Evolutionary conservation across 768 basidiomycete genomes (phyloP), one percentile per base, ranked within the genome.

Genomic region (Tylopilus sp.): DNA sequence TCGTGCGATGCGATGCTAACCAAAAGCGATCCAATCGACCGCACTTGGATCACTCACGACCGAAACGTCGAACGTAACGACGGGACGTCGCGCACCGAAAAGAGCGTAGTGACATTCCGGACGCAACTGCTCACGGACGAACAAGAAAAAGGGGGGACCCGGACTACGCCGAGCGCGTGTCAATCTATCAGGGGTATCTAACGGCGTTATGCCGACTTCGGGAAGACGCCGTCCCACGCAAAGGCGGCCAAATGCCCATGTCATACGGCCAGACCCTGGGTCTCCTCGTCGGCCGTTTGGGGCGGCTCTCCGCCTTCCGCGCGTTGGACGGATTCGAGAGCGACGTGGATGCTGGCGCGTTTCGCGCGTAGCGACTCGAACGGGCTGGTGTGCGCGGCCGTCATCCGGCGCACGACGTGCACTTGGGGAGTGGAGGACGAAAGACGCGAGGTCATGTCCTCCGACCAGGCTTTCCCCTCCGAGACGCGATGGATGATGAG

Each of bases 401-500:
- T 60, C 16, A 48, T 1, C 33, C 53, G 58, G 31, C 44, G 64
- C 47, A 58, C 42, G 29, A n/a, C n/a, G n/a, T n/a, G n/a, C n/a
- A n/a, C 48, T 21, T 58, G 45, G 11, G 63, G 57, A 29, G 3
- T 22, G 0, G 54, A 50, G 16, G 33, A 42, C 2, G 45, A 17
- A 19, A 50, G 31, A 12, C 52, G 56, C 11, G 68, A 46, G 3
- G 58, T 38, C 26, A 56, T 45, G 8, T 66, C 58, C 22, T 43
- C 53, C 19, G 60, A 58, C 78, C 76, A 78, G 3, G 76, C 78
- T 24, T 72, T 70, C 16, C 78, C 78, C 54, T 75, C 67, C 2
- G 76, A 73, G 9, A 79, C 65, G 17, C 78, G 74, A 41, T 74
- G 74, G 33, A 77, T 77, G 50, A 80, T 79, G 19, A 79, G 68